Percentiles rank a stretch among this genome's conserved stretches.
Evolutionary conservation across 169 alveolate genomes (phyloP).

Genomic region (Neospora caninum): DNA sequence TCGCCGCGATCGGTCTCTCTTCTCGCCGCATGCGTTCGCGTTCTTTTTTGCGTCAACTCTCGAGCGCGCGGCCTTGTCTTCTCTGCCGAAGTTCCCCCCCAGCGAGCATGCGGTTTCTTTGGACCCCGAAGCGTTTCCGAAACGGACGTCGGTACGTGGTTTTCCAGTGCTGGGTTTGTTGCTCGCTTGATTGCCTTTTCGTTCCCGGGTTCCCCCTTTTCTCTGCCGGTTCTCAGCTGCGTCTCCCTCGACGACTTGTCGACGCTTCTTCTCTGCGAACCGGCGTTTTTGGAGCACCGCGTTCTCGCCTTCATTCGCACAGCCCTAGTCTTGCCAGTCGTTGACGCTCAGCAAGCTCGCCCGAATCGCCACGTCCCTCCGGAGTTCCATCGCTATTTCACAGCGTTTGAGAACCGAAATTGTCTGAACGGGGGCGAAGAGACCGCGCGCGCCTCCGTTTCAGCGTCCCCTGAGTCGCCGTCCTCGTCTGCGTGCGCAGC

Average conservation of each 20-base stretch:
- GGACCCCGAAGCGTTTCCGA: too few species aligned
- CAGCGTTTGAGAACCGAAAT: neutral
- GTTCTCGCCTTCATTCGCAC: conserved; percentile 37
- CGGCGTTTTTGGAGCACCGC: conserved; percentile 39
- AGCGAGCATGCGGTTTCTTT: too few species aligned
- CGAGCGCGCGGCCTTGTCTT: too few species aligned
- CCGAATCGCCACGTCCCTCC: conserved; percentile 33
- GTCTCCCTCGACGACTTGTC: conserved; percentile 42
- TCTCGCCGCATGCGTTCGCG: too few species aligned
- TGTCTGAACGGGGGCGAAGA: conserved; percentile 26
- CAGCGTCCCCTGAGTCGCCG: neutral
- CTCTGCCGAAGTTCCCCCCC: too few species aligned
- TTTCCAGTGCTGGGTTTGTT: too few species aligned
- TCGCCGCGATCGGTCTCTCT: too few species aligned
- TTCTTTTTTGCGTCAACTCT: too few species aligned
- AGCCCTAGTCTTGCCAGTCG: neutral
- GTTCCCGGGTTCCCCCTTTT: neutral
- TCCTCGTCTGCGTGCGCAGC: neutral
- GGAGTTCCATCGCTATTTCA: neutral
- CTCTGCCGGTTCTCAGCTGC: neutral
- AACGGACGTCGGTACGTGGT: too few species aligned
- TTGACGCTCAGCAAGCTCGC: neutral
- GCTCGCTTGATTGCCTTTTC: neutral
- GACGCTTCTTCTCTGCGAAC: conserved; percentile 51
- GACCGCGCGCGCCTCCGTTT: neutral